Conservation (phyloP, 2,329 filamentous ascomycete species). For the Aspergillus uvarum region DNA sequence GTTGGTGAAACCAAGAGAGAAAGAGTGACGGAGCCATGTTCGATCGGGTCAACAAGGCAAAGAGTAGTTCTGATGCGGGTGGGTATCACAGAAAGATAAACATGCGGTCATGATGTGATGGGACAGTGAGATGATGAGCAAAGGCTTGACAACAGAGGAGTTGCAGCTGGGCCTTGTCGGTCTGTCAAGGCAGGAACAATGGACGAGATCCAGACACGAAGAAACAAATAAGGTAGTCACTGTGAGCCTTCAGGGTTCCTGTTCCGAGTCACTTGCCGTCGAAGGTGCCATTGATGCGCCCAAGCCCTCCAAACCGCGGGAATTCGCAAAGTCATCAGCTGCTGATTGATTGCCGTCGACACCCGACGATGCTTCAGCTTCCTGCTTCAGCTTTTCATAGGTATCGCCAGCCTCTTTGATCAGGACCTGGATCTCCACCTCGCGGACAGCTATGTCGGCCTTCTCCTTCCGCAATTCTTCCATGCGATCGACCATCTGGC, state of each 20-base stretch:
- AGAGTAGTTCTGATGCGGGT: background rate
- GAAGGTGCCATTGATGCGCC: constrained; percentile 32
- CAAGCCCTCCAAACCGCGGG: constrained; percentile 41
- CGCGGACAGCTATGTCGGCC: constrained; percentile 64
- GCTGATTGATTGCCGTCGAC: constrained; percentile 25
- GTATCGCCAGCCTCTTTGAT: constrained; percentile 77
- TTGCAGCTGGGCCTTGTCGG: background rate
- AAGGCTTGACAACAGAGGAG: background rate
- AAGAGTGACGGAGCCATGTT: constrained; percentile 32
- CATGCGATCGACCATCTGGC: constrained; percentile 61
- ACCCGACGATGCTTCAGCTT: constrained; percentile 36
- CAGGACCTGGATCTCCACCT: constrained; percentile 76
- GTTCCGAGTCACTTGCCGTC: constrained; percentile 24
- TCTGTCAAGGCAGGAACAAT: background rate
- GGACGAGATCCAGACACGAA: background rate
- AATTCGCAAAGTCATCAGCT: constrained; percentile 29
- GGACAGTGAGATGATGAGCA: background rate
- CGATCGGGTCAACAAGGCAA: constrained; percentile 4
- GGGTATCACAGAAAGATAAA: background rate
- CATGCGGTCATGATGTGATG: background rate
- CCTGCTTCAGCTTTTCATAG: constrained; percentile 59
- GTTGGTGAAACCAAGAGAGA: constrained; percentile 32
- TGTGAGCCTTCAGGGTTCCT: constrained; percentile 11
- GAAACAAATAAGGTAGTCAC: background rate
- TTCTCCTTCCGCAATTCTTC: constrained; percentile 68